A percentile compares a stretch with the other conserved stretches of the same genome.
phyloP scores from a whole-genome alignment of 2,329 filamentous ascomycete species.

The Diplodia sapinea region DNA sequence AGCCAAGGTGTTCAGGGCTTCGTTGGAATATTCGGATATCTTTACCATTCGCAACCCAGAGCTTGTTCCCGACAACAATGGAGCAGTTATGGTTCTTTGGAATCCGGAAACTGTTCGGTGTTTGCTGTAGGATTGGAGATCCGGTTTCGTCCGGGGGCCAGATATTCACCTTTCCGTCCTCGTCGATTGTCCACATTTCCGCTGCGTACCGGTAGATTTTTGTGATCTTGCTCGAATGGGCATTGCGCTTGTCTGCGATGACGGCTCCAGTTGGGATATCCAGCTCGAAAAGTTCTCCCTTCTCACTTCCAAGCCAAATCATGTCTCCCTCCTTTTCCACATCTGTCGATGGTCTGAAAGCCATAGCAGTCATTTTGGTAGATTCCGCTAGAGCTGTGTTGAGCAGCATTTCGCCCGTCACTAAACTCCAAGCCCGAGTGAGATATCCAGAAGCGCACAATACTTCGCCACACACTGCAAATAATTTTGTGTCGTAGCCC shows the following conservation, averaged over 20 bases:
- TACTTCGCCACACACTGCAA: slow-evolving; percentile 86
- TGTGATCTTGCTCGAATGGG: slow-evolving; percentile 77
- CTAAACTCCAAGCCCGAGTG: slow-evolving; percentile 85
- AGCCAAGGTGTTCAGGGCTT: slow-evolving; percentile 67
- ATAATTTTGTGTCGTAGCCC: slow-evolving; percentile 83
- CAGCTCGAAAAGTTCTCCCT: slow-evolving; percentile 86
- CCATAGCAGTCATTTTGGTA: slow-evolving; percentile 77
- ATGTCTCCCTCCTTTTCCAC: slow-evolving; percentile 80
- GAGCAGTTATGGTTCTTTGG: slow-evolving; percentile 86
- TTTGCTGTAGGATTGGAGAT: slow-evolving; percentile 74
- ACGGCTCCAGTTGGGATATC: slow-evolving; percentile 78
- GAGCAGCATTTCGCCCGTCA: slow-evolving; percentile 80
- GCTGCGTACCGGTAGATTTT: slow-evolving; percentile 85
- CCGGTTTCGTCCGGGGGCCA: slow-evolving; percentile 83
- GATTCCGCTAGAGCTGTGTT: slow-evolving; percentile 72
- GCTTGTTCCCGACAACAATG: slow-evolving; percentile 78
- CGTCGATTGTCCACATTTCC: slow-evolving; percentile 93
- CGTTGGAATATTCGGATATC: slow-evolving; percentile 85
- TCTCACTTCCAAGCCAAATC: slow-evolving; percentile 88
- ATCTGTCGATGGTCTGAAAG: slow-evolving; percentile 81
- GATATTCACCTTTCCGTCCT: slow-evolving; percentile 82
- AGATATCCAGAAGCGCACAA: slow-evolving; percentile 86
- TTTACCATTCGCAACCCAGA: slow-evolving; percentile 90
- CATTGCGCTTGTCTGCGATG: slow-evolving; percentile 69
- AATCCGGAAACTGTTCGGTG: slow-evolving; percentile 77